A percentile compares a stretch with the other conserved stretches of the same genome.
Conservation (phyloP, 1,284 basidiomycete genomes). For the Thelephora terrestris region DNA sequence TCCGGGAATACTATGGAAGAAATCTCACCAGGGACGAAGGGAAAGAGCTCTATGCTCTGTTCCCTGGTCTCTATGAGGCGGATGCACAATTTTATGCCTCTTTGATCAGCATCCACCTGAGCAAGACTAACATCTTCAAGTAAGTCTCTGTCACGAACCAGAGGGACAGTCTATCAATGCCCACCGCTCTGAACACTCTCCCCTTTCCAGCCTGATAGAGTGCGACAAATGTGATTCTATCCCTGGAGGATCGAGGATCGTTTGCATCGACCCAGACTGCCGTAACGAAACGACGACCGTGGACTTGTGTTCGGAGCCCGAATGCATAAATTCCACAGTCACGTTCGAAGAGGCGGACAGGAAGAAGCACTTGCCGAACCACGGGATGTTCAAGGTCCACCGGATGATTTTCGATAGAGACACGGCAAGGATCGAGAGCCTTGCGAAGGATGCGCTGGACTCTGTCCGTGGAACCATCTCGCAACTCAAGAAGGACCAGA, state of each 20-base stretch:
- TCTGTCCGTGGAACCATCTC: neutral
- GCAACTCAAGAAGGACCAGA: neutral
- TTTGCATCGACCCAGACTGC: conserved; percentile 17
- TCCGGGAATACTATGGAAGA: conserved; percentile 7
- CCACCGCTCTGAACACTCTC: neutral
- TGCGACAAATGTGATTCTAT: conserved; percentile 14
- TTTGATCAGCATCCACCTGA: neutral
- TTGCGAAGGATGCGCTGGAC: conserved; percentile 2
- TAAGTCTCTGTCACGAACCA: no score
- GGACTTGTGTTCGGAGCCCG: conserved; percentile 17
- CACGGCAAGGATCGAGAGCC: conserved; percentile 13
- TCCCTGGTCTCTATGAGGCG: neutral
- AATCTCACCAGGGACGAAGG: conserved; percentile 4
- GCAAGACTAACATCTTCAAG: neutral
- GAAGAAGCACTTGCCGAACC: conserved; percentile 18
- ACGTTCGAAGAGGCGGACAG: conserved; percentile 10
- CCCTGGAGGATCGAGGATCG: conserved; percentile 15
- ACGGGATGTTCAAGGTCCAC: conserved; percentile 22
- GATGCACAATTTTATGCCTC: neutral
- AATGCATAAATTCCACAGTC: conserved; percentile 8
- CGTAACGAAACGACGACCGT: conserved; percentile 9
- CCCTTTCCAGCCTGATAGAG: neutral
- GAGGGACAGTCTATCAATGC: no score
- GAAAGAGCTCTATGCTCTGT: neutral
- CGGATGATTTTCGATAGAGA: conserved; percentile 15